Evolutionary conservation across 257 asterid species (phyloP).

Genomic region (Ilex asprella): DNA sequence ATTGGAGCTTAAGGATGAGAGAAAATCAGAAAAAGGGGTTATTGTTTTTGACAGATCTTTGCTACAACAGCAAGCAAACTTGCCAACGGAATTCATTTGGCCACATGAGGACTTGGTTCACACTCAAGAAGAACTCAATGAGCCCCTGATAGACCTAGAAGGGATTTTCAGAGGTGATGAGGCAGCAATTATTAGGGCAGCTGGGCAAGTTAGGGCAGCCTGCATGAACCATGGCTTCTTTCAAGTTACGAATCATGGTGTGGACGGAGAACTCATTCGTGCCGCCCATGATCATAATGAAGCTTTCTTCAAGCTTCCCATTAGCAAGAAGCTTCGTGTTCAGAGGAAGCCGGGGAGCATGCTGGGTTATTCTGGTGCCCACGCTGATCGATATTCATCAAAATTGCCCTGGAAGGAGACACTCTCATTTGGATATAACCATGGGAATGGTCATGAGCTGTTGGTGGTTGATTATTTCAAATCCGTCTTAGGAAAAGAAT

Average conservation of each 20-base stretch:
- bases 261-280: constrained; percentile 27
- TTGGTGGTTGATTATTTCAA: constrained; percentile 32
- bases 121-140: constrained; percentile 20
- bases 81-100: constrained; percentile 50
- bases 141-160: constrained; percentile 41
- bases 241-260: constrained; percentile 74
- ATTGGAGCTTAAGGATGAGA: too few relatives aligned
- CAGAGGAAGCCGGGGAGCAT: constrained; percentile 31
- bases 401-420: constrained; percentile 87
- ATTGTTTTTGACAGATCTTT: constrained; percentile 6
- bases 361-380: constrained; percentile 70
- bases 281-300: constrained; percentile 34
- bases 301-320: constrained; percentile 51
- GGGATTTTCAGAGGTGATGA: constrained; percentile 43
- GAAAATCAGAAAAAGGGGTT: too few relatives aligned
- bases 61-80: constrained; percentile 20
- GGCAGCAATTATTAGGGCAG: constrained; percentile 24
- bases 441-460: constrained; percentile 16
- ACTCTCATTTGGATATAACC: constrained; percentile 35
- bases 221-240: constrained; percentile 65
- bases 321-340: constrained; percentile 20
- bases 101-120: constrained; percentile 41
- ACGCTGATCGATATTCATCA: constrained; percentile 45
- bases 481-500: constrained; percentile 37
- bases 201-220: constrained; percentile 30